A percentile compares a stretch with the other conserved stretches of the same genome.
Evolutionary conservation across 2,329 filamentous ascomycete species (phyloP).

Genomic region (Paecilomyces sp.): DNA sequence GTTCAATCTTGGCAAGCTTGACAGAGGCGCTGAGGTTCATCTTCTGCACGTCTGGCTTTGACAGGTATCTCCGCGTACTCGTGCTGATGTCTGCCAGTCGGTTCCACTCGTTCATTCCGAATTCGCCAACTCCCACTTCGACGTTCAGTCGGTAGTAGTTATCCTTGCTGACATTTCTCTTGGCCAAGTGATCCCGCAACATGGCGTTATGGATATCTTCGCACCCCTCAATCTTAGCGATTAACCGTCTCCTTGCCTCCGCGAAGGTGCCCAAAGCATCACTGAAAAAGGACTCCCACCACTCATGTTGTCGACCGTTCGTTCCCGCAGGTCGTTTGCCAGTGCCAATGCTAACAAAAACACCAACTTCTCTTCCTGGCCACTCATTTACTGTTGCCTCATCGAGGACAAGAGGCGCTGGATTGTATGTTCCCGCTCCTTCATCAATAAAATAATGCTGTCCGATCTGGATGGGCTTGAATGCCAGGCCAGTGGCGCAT

Average conservation of each 20-base stretch:
- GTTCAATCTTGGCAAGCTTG: conserved; percentile 77
- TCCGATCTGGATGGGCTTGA: conserved; percentile 91
- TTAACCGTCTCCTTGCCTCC: conserved; percentile 76
- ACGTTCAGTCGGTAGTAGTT: conserved; percentile 97
- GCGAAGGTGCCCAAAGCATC: conserved; percentile 75
- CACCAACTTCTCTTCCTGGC: conserved; percentile 86
- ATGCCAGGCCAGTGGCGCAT: conserved; percentile 80
- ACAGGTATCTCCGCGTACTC: conserved; percentile 76
- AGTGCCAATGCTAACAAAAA: conserved; percentile 91
- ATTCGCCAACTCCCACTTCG: conserved; percentile 90
- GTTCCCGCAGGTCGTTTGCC: conserved; percentile 72
- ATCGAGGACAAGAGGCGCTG: conserved; percentile 74
- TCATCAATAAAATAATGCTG: conserved; percentile 94
- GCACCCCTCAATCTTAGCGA: conserved; percentile 90
- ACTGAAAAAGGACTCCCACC: conserved; percentile 83
- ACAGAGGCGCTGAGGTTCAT: conserved; percentile 70
- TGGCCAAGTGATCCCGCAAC: conserved; percentile 68
- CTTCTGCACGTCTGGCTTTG: conserved; percentile 63
- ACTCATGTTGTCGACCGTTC: conserved; percentile 62
- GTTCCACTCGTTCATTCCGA: conserved; percentile 98
- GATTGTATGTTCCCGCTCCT: conserved; percentile 86
- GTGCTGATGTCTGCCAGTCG: conserved; percentile 92
- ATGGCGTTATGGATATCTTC: conserved; percentile 85
- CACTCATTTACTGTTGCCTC: conserved; percentile 90
- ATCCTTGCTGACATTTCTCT: conserved; percentile 73